Evolutionary conservation across 768 basidiomycete species (phyloP).

Genomic region (Suillus brevipes): DNA sequence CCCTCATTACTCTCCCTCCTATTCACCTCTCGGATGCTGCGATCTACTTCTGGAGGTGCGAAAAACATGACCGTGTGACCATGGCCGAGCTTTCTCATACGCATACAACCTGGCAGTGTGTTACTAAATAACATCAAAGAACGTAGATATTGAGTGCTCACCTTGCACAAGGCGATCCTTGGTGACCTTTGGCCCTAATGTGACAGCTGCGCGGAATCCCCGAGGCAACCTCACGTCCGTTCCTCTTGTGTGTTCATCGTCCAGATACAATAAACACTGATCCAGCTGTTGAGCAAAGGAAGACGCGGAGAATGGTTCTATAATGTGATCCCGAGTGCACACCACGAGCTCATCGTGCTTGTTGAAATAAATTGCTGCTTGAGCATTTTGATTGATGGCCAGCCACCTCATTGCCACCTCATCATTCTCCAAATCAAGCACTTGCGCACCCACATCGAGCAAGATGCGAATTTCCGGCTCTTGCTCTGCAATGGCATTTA

Average conservation of each 20-base stretch:
- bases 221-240: constrained; percentile 53
- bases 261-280: constrained; percentile 48
- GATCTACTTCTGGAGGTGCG: constrained; percentile 44
- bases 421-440: constrained; percentile 46
- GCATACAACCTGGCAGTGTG: constrained; percentile 47
- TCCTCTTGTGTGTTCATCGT: constrained; percentile 49
- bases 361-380: constrained; percentile 46
- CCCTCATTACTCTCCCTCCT: too few species aligned
- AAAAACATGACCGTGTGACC: constrained; percentile 51
- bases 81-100: constrained; percentile 50
- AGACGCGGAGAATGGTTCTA: constrained; percentile 40
- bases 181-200: constrained; percentile 49
- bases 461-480: constrained; percentile 42
- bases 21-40: constrained; percentile 27
- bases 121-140: background rate
- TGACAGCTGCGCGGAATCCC: constrained; percentile 43
- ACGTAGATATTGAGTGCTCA: constrained; percentile 15
- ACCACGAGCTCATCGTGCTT: constrained; percentile 36
- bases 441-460: constrained; percentile 56
- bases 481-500: constrained; percentile 33
- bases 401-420: constrained; percentile 33
- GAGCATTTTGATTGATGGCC: constrained; percentile 20
- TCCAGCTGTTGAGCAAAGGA: constrained; percentile 38
- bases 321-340: constrained; percentile 35
- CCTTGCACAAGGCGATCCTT: constrained; percentile 56